Evolutionary conservation across 2,329 filamentous ascomycete genomes (phyloP), one percentile per base, ranked within the genome.

Genomic region (Drechslerella dactyloides): DNA sequence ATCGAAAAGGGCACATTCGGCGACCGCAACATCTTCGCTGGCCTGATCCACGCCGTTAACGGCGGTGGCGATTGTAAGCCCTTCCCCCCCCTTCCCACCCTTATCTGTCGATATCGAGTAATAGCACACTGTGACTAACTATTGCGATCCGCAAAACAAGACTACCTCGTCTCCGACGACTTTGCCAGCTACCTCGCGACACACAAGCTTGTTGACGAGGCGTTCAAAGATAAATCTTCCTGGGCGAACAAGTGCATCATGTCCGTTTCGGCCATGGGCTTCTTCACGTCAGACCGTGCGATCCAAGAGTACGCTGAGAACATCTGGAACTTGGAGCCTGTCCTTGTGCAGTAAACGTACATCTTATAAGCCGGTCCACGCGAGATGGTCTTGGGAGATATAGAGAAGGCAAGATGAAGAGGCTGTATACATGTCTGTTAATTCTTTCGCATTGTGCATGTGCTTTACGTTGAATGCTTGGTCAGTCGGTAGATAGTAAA

Each of bases 161-260:
- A 96, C 83, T 99, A 99, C 80, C 86, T 99, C 30, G 93, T 97
- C 53, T 96, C 91, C 42, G 94, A 99, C 78, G 94, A 99, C 80
- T 99, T 99, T 85, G 87, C 91, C 81, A 93, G 89, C 78, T 99
- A 99, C 82, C 83, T 96, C 76, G 87, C 93, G 80, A 96, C 94
- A 6, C 94, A 99, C 74, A 85, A 87, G 66, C 84, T 97, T 62
- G 93, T 99, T 33, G 94, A 99, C 78, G 89, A 93, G 81, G 89
- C 91, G 56, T 99, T 96, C 84, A 87, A 87, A 80, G 89, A 97
- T 81, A 90, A 93, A 79, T 92, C 97, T 69, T 89, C 90, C 77
- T 99, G 94, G 94, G 82, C 96, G 68, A 89, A 87, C 74, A 97
- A 97, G 85, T 89, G 86, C 74, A 97, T 99, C 78, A 88, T 86